Conservation (phyloP, 345 rosid genomes). For the Gossypium ekmanianum region DNA sequence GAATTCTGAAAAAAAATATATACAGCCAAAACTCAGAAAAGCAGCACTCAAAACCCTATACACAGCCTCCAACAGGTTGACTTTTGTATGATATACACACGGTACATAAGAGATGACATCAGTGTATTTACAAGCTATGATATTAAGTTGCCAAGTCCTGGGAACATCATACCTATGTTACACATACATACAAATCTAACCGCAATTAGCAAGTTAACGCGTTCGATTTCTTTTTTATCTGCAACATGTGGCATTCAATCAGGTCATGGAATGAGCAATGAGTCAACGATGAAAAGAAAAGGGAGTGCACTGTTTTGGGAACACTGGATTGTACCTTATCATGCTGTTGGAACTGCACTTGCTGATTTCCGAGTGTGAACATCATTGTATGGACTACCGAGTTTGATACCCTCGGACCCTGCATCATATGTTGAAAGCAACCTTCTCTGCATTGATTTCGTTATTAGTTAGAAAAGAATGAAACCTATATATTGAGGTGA, state of each 20-base stretch:
- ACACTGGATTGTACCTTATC: neutral
- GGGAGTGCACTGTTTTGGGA: neutral
- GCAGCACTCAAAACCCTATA: constrained; percentile 27
- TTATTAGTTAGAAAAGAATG: neutral
- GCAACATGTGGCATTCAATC: constrained; percentile 4
- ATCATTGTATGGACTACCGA: constrained; percentile 4
- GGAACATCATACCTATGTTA: neutral
- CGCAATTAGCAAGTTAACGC: neutral
- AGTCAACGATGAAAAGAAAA: neutral
- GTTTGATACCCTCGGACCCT: constrained; percentile 21
- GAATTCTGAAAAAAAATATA: neutral
- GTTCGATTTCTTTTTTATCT: neutral
- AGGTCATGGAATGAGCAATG: neutral
- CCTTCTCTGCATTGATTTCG: constrained; percentile 35
- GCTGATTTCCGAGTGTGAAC: constrained; percentile 23
- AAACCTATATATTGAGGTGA: neutral
- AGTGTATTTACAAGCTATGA: neutral
- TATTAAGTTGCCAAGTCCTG: constrained; percentile 5
- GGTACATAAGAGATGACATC: neutral
- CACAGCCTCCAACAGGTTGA: constrained; percentile 28
- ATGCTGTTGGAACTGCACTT: constrained; percentile 29
- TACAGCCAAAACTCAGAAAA: neutral
- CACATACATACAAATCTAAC: neutral
- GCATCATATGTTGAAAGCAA: constrained; percentile 35
- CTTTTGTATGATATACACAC: constrained; percentile 14